Evolutionary conservation across 2,329 filamentous ascomycete species (phyloP).

Genomic region (Keithomyces neogunnii): DNA sequence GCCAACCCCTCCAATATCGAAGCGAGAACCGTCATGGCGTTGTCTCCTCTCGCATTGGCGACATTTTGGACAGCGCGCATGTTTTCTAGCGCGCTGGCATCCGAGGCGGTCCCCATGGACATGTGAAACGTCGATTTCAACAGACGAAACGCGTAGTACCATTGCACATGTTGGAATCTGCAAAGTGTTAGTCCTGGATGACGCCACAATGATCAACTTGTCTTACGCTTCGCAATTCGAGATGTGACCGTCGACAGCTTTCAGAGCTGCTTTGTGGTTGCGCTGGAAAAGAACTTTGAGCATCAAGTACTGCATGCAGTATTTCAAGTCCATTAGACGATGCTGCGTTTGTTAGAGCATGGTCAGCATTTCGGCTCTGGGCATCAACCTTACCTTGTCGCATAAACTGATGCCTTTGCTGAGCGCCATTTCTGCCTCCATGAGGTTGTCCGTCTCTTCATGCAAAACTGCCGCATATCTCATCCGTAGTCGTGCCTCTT

Average conservation of each 20-base stretch:
- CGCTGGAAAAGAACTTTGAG: constrained; percentile 62
- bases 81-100: constrained; percentile 58
- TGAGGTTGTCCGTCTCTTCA: constrained; percentile 69
- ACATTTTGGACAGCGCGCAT: constrained; percentile 53
- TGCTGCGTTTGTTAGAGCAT: constrained; percentile 19
- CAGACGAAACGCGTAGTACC: constrained; percentile 71
- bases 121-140: constrained; percentile 63
- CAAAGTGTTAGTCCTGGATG: neutral
- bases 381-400: constrained; percentile 42
- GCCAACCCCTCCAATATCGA: constrained; percentile 62
- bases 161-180: constrained; percentile 57
- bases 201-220: neutral
- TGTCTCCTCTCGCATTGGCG: constrained; percentile 52
- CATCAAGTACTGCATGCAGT: constrained; percentile 67
- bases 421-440: constrained; percentile 63
- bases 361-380: neutral
- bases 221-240: constrained; percentile 57
- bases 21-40: constrained; percentile 55
- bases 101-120: constrained; percentile 50
- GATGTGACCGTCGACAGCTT: constrained; percentile 61
- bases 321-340: constrained; percentile 55
- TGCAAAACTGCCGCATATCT: constrained; percentile 64
- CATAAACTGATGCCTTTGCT: constrained; percentile 64
- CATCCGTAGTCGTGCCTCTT: constrained; percentile 61
- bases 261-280: constrained; percentile 65